phyloP scores from a whole-genome alignment of 164 flowering plant genomes.

The Taxillus chinensis region DNA sequence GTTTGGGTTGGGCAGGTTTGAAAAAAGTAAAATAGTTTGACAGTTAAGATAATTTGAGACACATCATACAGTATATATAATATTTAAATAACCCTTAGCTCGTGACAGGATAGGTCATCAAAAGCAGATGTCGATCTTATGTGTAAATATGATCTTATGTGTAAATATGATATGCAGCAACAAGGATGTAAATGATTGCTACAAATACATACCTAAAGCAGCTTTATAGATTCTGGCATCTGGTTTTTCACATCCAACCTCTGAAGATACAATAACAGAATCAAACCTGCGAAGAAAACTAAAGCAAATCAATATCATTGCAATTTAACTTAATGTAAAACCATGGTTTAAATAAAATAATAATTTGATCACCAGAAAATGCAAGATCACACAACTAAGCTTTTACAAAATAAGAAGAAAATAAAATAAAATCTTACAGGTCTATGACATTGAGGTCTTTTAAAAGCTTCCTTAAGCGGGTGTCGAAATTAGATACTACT shows the following conservation, averaged over 20 bases:
- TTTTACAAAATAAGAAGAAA: background rate
- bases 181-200: background rate
- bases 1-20: too few species aligned
- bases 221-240: conserved; percentile 55
- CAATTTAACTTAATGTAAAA: too few species aligned
- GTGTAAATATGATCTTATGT: too few species aligned
- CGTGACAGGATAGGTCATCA: too few species aligned
- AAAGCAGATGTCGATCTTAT: too few species aligned
- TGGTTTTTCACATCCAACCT: conserved; percentile 92
- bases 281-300: conserved; percentile 53
- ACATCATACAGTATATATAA: too few species aligned
- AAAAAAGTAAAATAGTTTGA: too few species aligned
- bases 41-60: too few species aligned
- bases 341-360: background rate
- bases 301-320: background rate
- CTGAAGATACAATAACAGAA: conserved; percentile 83
- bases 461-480: conserved; percentile 80
- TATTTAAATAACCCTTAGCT: too few species aligned
- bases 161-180: too few species aligned
- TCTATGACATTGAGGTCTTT: conserved; percentile 68
- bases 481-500: conserved; percentile 93
- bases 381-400: too few species aligned
- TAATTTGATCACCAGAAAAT: background rate
- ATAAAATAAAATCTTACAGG: conserved; percentile 37
- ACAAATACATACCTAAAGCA: conserved; percentile 51